Evolutionary conservation across 192 early-diverging fungal species (phyloP).

Genomic region (Physocladia obscura): DNA sequence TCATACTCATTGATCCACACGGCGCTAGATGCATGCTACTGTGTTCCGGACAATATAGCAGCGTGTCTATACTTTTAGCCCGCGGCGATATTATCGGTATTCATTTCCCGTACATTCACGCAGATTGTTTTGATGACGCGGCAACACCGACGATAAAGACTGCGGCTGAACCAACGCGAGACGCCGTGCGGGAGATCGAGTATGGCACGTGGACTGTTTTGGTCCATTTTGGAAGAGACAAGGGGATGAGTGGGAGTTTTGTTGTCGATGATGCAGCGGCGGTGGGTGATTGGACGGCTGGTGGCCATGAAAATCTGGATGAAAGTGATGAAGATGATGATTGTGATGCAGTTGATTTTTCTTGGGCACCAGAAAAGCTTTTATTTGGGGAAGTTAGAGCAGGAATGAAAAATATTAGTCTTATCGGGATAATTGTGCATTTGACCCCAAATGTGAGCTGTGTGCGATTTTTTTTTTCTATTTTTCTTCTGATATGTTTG

Average conservation of each 20-base stretch:
- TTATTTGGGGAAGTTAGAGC: not conserved
- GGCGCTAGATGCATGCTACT: too few species aligned
- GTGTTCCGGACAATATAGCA: too few species aligned
- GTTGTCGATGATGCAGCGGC: not conserved
- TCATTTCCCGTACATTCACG: slow-evolving; percentile 1
- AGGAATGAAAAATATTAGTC: not conserved
- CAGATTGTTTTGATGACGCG: not conserved
- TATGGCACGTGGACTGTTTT: slow-evolving; percentile 3
- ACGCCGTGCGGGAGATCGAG: not conserved
- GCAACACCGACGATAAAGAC: not conserved
- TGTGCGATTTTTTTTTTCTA: not conserved
- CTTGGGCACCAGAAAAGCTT: not conserved
- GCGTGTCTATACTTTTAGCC: too few species aligned
- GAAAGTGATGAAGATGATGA: not conserved
- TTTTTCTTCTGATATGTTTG: not conserved
- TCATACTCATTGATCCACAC: too few species aligned
- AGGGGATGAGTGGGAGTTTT: not conserved
- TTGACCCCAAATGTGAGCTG: not conserved
- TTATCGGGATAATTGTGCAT: slow-evolving; percentile 2
- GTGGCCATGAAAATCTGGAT: not conserved
- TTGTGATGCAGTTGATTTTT: not conserved
- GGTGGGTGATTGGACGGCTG: not conserved
- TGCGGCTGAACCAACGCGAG: not conserved
- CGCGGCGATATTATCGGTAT: slow-evolving; percentile 5
- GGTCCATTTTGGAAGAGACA: not conserved